Evolutionary conservation across 2,329 filamentous ascomycete genomes (phyloP).

Genomic region (Claviceps sp.): DNA sequence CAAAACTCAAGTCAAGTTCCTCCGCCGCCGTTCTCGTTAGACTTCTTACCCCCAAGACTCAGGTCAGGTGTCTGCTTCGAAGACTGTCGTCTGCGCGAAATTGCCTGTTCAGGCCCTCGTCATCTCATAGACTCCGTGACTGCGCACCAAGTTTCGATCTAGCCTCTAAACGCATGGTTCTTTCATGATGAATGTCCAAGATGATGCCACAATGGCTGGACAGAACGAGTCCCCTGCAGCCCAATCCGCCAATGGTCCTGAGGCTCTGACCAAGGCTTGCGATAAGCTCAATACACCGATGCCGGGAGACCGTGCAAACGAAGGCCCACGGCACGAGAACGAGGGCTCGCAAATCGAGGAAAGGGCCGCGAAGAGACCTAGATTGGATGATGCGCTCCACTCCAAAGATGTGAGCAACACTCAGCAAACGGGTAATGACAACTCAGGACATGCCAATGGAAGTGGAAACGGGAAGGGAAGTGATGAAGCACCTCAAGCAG

Average conservation of each 20-base stretch:
- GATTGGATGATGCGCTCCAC: slow-evolving; percentile 26
- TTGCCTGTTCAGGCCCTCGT: too few species aligned
- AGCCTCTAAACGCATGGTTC: neutral
- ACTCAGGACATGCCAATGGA: neutral
- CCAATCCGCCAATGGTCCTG: slow-evolving; percentile 1
- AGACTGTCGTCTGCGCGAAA: neutral
- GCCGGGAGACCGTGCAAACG: neutral
- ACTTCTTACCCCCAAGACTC: neutral
- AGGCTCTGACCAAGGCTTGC: neutral
- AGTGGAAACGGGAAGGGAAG: slow-evolving; percentile 6
- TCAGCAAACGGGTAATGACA: slow-evolving; percentile 7
- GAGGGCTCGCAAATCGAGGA: slow-evolving; percentile 11
- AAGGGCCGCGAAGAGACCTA: slow-evolving; percentile 46
- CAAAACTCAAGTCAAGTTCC: neutral
- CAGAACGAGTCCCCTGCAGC: slow-evolving; percentile 7
- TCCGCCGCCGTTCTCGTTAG: neutral
- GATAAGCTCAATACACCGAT: slow-evolving; percentile 6
- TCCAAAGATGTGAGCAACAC: slow-evolving; percentile 7
- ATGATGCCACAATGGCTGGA: slow-evolving; percentile 12
- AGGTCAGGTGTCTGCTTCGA: neutral
- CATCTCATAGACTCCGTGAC: neutral
- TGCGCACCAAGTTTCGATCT: neutral
- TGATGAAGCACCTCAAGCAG: slow-evolving; percentile 6
- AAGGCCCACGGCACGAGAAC: neutral
- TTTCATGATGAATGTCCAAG: slow-evolving; percentile 15